Conservation (phyloP, 352 stramenopile genomes). For the Globisporangium uncinulatum region DNA sequence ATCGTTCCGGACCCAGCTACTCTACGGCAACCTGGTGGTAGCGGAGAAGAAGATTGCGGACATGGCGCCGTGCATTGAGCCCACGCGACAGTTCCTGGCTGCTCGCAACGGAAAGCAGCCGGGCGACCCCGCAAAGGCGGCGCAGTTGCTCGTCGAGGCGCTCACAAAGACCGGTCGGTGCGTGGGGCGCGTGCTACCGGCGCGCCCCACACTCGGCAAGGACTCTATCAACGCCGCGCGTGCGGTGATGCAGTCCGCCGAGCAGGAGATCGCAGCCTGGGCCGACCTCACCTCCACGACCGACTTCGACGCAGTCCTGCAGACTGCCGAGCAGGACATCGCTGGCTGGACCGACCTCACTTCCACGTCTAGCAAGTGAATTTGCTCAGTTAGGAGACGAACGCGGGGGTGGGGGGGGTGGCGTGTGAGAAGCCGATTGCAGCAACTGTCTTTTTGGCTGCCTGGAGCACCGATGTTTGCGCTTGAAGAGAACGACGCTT, state of each 20-base stretch:
- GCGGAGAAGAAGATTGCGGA: conserved; percentile 15
- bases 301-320: conserved; percentile 9
- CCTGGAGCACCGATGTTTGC: no score
- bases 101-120: conserved; percentile 12
- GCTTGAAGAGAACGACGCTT: no score
- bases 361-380: conserved; percentile 7
- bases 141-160: conserved; percentile 17
- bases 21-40: conserved; percentile 6
- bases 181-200: conserved; percentile 10
- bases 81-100: conserved; percentile 1
- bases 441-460: not conserved
- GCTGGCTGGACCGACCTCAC: conserved; percentile 7
- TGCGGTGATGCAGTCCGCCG: not conserved
- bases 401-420: no score
- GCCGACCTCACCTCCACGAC: conserved; percentile 8
- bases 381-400: not conserved
- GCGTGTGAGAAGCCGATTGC: not conserved
- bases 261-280: conserved; percentile 7
- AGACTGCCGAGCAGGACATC: conserved; percentile 1
- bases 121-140: conserved; percentile 18
- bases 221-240: conserved; percentile 9
- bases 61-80: conserved; percentile 7
- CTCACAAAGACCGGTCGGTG: conserved; percentile 22
- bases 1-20: conserved; percentile 27
- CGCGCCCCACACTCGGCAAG: conserved; percentile 16